These are phyloP conservation scores for Chrysoporthe deuterocubensis DNA, from an alignment of 2,329 filamentous ascomycete genomes.

Conservation along the genomic window DNA sequence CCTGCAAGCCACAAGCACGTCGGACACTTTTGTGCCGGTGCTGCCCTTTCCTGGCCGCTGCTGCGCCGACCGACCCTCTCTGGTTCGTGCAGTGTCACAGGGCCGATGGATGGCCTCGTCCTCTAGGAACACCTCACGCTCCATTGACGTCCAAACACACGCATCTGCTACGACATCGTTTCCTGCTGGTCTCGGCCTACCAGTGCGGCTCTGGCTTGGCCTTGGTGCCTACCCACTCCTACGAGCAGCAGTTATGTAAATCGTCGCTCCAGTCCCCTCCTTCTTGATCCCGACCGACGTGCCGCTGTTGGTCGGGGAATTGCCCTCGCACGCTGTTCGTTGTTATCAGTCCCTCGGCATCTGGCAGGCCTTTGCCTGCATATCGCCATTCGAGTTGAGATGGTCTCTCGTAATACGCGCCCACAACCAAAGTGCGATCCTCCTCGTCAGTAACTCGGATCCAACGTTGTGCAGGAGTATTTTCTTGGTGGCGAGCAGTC, in stretches of 20 bases:
- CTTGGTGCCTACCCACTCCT: not conserved
- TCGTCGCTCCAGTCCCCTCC: not conserved
- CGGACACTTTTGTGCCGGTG: not conserved
- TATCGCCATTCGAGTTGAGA: not conserved
- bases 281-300: not conserved
- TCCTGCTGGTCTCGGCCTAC: not conserved
- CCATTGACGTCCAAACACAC: not conserved
- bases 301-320: not conserved
- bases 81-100: conserved; percentile 5
- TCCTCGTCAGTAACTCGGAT: not conserved
- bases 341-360: not conserved
- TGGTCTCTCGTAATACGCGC: not conserved
- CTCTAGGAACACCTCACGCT: not conserved
- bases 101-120: not conserved
- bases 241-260: not conserved
- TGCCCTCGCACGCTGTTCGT: not conserved
- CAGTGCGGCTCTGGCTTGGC: not conserved
- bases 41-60: not conserved
- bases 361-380: not conserved
- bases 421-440: not conserved
- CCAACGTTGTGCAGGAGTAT: not conserved
- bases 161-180: not conserved
- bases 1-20: not conserved
- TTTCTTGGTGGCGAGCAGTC: not conserved
- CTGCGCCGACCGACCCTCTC: not conserved